phyloP scores from a whole-genome alignment of 2,329 filamentous ascomycete species.

The Stagonosporopsis tanaceti region DNA sequence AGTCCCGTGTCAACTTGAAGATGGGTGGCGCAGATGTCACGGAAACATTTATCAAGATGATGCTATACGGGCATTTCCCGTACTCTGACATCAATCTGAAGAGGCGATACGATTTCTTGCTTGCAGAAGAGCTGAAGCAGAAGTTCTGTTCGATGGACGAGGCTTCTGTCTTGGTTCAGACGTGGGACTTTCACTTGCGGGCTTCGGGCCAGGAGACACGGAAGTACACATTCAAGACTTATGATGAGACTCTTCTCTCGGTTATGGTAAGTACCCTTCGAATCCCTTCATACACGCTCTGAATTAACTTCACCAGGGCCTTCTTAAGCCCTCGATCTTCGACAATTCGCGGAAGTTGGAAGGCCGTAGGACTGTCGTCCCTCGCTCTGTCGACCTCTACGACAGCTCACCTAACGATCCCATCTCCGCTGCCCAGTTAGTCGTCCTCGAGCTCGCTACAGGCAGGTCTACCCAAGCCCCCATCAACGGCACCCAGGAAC shows the following conservation, averaged over 20 bases:
- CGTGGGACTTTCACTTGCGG: conserved; percentile 89
- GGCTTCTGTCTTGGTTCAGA: conserved; percentile 85
- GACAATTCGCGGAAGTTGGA: conserved; percentile 81
- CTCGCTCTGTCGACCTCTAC: conserved; percentile 91
- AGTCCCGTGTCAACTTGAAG: conserved; percentile 94
- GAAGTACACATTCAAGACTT: conserved; percentile 96
- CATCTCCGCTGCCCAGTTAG: conserved; percentile 81
- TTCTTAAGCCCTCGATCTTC: conserved; percentile 88
- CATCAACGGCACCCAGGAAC: conserved; percentile 48
- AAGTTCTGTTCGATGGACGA: conserved; percentile 93
- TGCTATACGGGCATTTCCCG: conserved; percentile 94
- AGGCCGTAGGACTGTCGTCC: conserved; percentile 80
- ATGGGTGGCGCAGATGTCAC: conserved; percentile 93
- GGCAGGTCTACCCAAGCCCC: conserved; percentile 43
- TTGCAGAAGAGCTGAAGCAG: conserved; percentile 95
- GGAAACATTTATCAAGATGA: conserved; percentile 95
- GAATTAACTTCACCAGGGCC: conserved; percentile 61
- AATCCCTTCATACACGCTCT: not conserved
- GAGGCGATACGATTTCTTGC: conserved; percentile 87
- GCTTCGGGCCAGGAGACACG: conserved; percentile 86
- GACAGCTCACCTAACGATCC: conserved; percentile 94
- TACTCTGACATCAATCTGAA: conserved; percentile 93
- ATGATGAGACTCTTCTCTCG: conserved; percentile 94
- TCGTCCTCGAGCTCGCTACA: conserved; percentile 63
- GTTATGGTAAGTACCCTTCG: conserved; percentile 67